phyloP scores from a whole-genome alignment of 306 rosid genomes.

The Trichosanthes truncata region DNA sequence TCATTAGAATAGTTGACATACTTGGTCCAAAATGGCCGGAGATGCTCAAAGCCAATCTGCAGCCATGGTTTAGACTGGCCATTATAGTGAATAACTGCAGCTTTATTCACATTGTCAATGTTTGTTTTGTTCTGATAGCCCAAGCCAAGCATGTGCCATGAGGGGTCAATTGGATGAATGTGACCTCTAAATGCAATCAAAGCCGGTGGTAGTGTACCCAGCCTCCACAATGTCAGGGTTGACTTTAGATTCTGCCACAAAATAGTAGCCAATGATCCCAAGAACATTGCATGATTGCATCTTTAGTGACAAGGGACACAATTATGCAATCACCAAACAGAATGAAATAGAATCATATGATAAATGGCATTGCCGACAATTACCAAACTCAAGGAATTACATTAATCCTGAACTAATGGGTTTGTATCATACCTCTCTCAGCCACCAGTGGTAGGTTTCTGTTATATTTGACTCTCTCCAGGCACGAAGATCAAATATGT shows the following conservation, averaged over 20 bases:
- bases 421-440: constrained; percentile 58
- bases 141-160: constrained; percentile 97
- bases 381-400: background rate
- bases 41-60: constrained; percentile 89
- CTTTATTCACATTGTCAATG: constrained; percentile 48
- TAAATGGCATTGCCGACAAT: background rate
- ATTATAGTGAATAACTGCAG: constrained; percentile 93
- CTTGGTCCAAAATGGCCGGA: constrained; percentile 89
- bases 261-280: constrained; percentile 13
- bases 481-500: constrained; percentile 67
- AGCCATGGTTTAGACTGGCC: constrained; percentile 98
- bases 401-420: background rate
- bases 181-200: constrained; percentile 90
- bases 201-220: constrained; percentile 96
- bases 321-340: background rate
- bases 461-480: constrained; percentile 77
- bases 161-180: constrained; percentile 69
- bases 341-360: background rate
- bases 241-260: constrained; percentile 73
- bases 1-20: constrained; percentile 81
- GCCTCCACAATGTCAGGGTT: constrained; percentile 80
- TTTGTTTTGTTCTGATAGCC: constrained; percentile 83
- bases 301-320: background rate
- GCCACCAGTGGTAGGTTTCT: constrained; percentile 85
- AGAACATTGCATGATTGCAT: background rate